Evolutionary conservation across 106 monocot genomes (phyloP).

Genomic region (Acorus calamus): DNA sequence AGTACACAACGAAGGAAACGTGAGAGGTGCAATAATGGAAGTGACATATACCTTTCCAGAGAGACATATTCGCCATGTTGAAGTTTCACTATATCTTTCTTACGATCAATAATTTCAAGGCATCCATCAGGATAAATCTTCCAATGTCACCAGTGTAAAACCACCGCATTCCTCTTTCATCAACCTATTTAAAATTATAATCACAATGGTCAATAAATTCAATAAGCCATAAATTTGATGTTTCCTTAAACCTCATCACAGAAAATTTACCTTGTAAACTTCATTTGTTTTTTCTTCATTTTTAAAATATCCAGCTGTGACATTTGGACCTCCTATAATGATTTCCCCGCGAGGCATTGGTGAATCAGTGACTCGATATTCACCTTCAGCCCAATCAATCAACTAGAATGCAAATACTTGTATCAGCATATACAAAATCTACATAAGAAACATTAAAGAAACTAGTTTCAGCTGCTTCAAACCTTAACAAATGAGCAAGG

Average conservation of each 20-base stretch:
- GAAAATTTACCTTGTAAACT: slow-evolving; percentile 68
- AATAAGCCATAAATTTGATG: background rate
- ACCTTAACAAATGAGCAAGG: slow-evolving; percentile 96
- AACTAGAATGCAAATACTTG: slow-evolving; percentile 39
- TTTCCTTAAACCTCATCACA: too few species aligned
- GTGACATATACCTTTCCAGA: slow-evolving; percentile 53
- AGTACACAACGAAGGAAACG: background rate
- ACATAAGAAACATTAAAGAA: background rate
- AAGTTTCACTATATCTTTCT: slow-evolving; percentile 97
- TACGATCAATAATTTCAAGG: slow-evolving; percentile 90
- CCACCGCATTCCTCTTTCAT: slow-evolving; percentile 84
- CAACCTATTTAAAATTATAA: slow-evolving; percentile 36
- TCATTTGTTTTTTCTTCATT: slow-evolving; percentile 92
- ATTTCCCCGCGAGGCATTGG: slow-evolving; percentile 99
- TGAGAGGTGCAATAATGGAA: background rate
- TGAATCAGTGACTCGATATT: slow-evolving; percentile 62
- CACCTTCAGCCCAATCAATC: slow-evolving; percentile 96
- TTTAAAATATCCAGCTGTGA: slow-evolving; percentile 89
- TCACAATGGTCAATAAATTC: background rate
- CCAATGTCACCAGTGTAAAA: slow-evolving; percentile 95
- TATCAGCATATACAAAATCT: background rate
- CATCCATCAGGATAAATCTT: slow-evolving; percentile 61
- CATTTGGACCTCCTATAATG: slow-evolving; percentile 96
- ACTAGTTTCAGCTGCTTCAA: background rate
- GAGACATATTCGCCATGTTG: slow-evolving; percentile 98